These are phyloP conservation scores for Cydonia oblonga DNA, from an alignment of 331 rosid genomes.

Conservation along the genomic window DNA sequence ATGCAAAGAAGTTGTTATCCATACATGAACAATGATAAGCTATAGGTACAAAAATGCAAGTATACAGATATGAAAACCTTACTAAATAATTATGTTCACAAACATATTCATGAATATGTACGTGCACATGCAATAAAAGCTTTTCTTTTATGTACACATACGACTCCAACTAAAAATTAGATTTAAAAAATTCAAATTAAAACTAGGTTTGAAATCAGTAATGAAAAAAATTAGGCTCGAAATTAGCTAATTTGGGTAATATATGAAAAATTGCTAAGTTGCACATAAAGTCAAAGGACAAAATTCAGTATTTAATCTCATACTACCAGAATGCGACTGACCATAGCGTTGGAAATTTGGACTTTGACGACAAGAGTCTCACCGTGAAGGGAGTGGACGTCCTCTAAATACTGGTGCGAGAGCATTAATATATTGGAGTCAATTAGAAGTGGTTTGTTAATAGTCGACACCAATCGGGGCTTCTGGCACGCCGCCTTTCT, in stretches of 20 bases:
- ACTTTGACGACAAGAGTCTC: too few species aligned
- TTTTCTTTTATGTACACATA: not conserved
- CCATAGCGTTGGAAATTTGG: too few species aligned
- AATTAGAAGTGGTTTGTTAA: too few species aligned
- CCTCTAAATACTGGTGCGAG: too few species aligned
- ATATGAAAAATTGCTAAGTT: too few species aligned
- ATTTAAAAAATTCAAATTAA: not conserved
- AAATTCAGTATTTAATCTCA: not conserved
- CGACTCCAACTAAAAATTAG: not conserved
- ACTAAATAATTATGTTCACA: not conserved
- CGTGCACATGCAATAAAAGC: not conserved
- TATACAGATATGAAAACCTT: not conserved
- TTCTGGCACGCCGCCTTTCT: too few species aligned
- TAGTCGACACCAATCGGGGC: too few species aligned
- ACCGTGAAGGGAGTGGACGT: too few species aligned
- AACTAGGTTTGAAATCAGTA: not conserved
- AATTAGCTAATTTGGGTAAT: not conserved
- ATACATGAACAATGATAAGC: not conserved
- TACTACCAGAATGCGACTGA: not conserved
- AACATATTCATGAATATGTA: not conserved
- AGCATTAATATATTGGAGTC: too few species aligned
- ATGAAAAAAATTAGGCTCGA: not conserved
- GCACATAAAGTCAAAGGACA: not conserved
- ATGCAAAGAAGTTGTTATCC: not conserved
- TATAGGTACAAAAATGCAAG: too few species aligned